phyloP scores from a whole-genome alignment of 2,329 filamentous ascomycete genomes.

The Colletotrichum cordylinicola region DNA sequence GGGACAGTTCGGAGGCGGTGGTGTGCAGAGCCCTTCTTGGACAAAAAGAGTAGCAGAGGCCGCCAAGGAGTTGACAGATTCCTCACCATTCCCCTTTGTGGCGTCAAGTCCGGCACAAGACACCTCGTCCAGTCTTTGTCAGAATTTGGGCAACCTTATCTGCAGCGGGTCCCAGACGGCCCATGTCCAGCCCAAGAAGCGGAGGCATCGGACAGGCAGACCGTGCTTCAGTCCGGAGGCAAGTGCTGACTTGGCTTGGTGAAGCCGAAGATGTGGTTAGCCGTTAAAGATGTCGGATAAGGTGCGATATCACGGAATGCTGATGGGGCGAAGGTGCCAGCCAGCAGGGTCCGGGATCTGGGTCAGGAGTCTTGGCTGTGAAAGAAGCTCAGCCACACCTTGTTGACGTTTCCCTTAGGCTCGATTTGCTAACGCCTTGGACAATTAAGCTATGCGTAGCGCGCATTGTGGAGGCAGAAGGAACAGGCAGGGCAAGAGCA shows the following conservation, averaged over 20 bases:
- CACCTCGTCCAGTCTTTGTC: slow-evolving; percentile 3
- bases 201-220: neutral
- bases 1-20: neutral
- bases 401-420: neutral
- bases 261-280: neutral
- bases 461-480: neutral
- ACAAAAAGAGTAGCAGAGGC: neutral
- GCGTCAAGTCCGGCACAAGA: neutral
- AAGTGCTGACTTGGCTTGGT: neutral
- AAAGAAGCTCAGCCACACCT: slow-evolving; percentile 5
- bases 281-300: neutral
- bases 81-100: neutral
- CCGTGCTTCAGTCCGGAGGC: neutral
- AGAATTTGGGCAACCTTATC: slow-evolving; percentile 13
- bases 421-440: neutral
- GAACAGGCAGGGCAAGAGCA: neutral
- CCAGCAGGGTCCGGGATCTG: neutral
- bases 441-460: neutral
- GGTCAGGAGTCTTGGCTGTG: neutral
- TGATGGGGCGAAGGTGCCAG: neutral
- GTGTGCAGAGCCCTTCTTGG: neutral
- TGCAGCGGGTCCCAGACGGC: neutral
- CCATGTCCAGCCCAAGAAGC: neutral
- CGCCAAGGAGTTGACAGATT: neutral
- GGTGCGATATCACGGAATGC: neutral